Evolutionary conservation across 2,329 filamentous ascomycete genomes (phyloP), one percentile per base, ranked within the genome.

Genomic region (Colletotrichum liriopes): DNA sequence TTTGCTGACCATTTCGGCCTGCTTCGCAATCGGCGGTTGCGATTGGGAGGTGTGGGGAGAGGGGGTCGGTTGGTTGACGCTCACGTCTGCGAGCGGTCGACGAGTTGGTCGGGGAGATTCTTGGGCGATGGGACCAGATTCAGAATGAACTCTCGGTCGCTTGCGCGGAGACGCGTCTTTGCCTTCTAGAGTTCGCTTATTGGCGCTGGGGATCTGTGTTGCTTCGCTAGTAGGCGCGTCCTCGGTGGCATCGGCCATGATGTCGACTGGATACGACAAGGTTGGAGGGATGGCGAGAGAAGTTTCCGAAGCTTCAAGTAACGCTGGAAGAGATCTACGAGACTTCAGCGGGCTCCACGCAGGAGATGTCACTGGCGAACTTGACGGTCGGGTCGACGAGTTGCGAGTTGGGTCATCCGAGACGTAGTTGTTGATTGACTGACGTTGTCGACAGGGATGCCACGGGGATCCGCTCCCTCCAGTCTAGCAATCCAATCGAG

Each of bases 401-500:
- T 49, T 49, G 5, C 62, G 63, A 20, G 72, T 72, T 23, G 72
- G 9, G 73, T 74, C 29, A 54, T 51, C 23, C 65, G 37, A 47
- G 73, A 74, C 1, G 83, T 82, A 51, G 80, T 79, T 1, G 84
- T 87, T 45, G 82, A 79, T 74, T 90, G 87, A 58, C 84, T 89
- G 20, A 77, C 74, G 8, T 82, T 79, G 70, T 89, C 86, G 23
- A 85, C 79, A 0, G 82, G 77, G 6, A 82, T 76, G 8, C 83
- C 83, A 12, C 82, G 78, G 2, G 86, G 85, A 74, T 91, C 87
- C 0, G 88, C 85, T 32, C 82, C 79, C 73, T 92, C 88, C n/a
- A 94, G 79, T 59, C 85, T 88, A 11, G 86, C 84, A 35, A 91
- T 86, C 91, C 92, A 94, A 12, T 85, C 78, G 0, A 86, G 81